Evolutionary conservation across 225 moss, liverwort and hornwort genomes (phyloP).

Genomic region (Sphagnum tenellum): DNA sequence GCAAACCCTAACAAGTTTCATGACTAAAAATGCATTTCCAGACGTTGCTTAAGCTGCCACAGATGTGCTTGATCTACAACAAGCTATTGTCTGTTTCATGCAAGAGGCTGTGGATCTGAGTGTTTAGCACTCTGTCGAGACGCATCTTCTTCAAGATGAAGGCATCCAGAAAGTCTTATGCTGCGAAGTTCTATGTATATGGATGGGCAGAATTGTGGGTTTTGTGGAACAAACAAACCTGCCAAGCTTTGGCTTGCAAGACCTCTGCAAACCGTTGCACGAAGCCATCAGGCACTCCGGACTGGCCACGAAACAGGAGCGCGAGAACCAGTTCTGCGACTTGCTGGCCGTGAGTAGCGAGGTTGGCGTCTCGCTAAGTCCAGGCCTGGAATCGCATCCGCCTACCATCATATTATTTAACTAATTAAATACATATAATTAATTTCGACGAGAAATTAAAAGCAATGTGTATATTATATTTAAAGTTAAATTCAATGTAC

Average conservation of each 20-base stretch:
- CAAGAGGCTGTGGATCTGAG: neutral
- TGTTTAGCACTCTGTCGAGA: too few species aligned
- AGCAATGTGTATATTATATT: too few species aligned
- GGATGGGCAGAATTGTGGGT: neutral
- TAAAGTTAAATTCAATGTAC: too few species aligned
- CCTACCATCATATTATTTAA: too few species aligned
- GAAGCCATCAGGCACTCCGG: constrained; percentile 46
- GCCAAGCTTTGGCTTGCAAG: constrained; percentile 71
- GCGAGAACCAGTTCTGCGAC: constrained; percentile 37
- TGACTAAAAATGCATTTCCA: too few species aligned
- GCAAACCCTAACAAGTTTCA: too few species aligned
- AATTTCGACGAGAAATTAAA: too few species aligned
- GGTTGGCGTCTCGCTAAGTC: constrained; percentile 46
- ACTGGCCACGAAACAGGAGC: constrained; percentile 59
- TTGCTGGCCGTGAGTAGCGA: constrained; percentile 26
- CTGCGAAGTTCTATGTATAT: neutral
- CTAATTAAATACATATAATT: too few species aligned
- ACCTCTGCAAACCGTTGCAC: constrained; percentile 60
- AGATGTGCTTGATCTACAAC: neutral
- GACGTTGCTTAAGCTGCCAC: neutral
- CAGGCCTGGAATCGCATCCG: constrained; percentile 77
- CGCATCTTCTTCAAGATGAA: neutral
- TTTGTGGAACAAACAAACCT: constrained; percentile 21
- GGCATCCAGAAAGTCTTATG: too few species aligned
- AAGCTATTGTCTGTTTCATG: neutral